Percentiles rank a stretch among this genome's conserved stretches.
Conservation (phyloP, 1,284 basidiomycete species). For the Ceratobasidium sp. region DNA sequence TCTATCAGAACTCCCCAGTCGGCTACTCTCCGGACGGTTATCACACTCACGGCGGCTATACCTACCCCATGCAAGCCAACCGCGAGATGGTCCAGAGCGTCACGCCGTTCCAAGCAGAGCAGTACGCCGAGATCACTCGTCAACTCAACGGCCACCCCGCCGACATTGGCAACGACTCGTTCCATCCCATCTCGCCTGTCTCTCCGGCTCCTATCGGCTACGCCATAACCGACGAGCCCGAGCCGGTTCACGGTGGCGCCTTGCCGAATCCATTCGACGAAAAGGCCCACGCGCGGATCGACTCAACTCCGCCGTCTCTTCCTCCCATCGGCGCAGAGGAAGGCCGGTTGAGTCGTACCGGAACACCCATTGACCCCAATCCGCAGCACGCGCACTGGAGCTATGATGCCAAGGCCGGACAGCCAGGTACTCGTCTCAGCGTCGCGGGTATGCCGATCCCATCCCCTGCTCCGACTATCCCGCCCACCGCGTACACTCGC, state of each 20-base stretch:
- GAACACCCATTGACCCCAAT: constrained; percentile 49
- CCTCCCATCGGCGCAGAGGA: constrained; percentile 32
- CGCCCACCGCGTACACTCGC: constrained; percentile 24
- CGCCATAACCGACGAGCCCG: constrained; percentile 25
- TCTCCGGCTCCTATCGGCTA: constrained; percentile 28
- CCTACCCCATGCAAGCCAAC: constrained; percentile 34
- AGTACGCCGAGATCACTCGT: constrained; percentile 50
- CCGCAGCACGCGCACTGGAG: constrained; percentile 48
- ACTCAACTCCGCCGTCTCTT: constrained; percentile 31
- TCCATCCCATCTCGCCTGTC: constrained; percentile 43
- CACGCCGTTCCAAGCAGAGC: constrained; percentile 49
- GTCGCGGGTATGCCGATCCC: constrained; percentile 26
- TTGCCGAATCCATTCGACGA: constrained; percentile 43
- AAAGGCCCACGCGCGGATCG: constrained; percentile 18
- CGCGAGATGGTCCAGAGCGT: constrained; percentile 44
- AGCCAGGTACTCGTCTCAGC: constrained; percentile 26
- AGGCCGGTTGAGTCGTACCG: constrained; percentile 41
- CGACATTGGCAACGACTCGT: constrained; percentile 17
- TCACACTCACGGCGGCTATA: constrained; percentile 19
- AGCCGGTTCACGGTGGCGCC: not conserved
- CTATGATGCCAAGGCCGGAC: constrained; percentile 32
- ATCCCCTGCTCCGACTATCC: not conserved
- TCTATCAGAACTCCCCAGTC: constrained; percentile 14
- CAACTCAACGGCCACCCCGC: constrained; percentile 39
- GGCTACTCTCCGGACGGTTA: constrained; percentile 12